These are phyloP conservation scores for Cladosporium colombiae DNA, from an alignment of 2,329 filamentous ascomycete species.

Conservation along the genomic window DNA sequence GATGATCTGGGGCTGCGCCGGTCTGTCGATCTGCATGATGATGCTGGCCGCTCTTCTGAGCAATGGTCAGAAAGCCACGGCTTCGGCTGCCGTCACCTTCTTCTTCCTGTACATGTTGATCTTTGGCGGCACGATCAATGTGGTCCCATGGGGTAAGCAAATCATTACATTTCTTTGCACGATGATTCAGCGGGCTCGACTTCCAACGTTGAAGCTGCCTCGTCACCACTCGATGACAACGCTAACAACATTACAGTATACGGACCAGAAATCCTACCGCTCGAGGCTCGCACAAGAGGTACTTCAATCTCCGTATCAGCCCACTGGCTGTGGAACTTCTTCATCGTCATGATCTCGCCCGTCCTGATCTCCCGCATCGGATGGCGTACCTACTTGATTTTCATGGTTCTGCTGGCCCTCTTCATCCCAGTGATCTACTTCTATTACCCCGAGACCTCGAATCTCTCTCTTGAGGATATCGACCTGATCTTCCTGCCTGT, in stretches of 20 bases:
- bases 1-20: slow-evolving; percentile 31
- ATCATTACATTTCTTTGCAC: neutral
- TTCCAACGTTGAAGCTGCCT: neutral
- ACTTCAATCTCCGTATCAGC: slow-evolving; percentile 46
- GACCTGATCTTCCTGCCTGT: slow-evolving; percentile 34
- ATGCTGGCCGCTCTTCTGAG: slow-evolving; percentile 41
- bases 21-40: slow-evolving; percentile 40
- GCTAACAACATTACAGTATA: slow-evolving; percentile 38
- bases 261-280: slow-evolving; percentile 52
- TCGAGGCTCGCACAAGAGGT: slow-evolving; percentile 50
- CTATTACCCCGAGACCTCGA: slow-evolving; percentile 37
- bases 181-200: neutral
- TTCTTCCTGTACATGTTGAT: slow-evolving; percentile 45
- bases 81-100: slow-evolving; percentile 48
- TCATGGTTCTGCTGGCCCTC: slow-evolving; percentile 36
- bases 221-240: neutral
- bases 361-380: slow-evolving; percentile 47
- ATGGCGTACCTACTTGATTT: slow-evolving; percentile 55
- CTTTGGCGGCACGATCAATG: slow-evolving; percentile 30
- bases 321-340: slow-evolving; percentile 53
- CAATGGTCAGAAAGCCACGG: slow-evolving; percentile 41
- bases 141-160: slow-evolving; percentile 27
- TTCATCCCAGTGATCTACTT: slow-evolving; percentile 30
- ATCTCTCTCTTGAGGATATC: slow-evolving; percentile 37
- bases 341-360: slow-evolving; percentile 52